Conservation (phyloP, 768 basidiomycete genomes). For the Crassisporium funariophilum region DNA sequence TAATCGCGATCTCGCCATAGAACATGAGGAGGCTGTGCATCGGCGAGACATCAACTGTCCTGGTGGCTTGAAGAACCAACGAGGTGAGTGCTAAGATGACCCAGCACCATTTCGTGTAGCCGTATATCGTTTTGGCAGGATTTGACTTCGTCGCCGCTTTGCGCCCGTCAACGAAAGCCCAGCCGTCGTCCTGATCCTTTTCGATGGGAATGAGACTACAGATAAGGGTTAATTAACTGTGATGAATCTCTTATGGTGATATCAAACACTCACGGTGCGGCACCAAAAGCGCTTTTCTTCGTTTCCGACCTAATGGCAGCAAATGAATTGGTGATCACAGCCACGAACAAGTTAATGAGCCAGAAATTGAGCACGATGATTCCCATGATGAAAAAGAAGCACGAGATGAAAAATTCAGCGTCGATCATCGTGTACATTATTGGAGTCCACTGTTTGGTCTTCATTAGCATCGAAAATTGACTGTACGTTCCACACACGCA, state of each 20-base stretch:
- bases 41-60: conserved; percentile 50
- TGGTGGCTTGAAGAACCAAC: conserved; percentile 71
- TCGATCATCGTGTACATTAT: conserved; percentile 91
- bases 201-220: conserved; percentile 37
- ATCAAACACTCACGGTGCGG: conserved; percentile 54
- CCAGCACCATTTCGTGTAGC: conserved; percentile 71
- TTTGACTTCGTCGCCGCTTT: conserved; percentile 43
- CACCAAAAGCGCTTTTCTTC: conserved; percentile 90
- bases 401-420: conserved; percentile 87
- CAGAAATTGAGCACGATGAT: conserved; percentile 91
- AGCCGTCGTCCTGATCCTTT: conserved; percentile 67
- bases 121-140: conserved; percentile 54
- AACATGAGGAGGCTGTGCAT: conserved; percentile 54
- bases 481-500: too few relatives aligned
- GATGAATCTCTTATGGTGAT: background rate
- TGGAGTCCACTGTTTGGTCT: conserved; percentile 71
- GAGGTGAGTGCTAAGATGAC: conserved; percentile 72
- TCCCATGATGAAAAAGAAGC: conserved; percentile 82
- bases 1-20: conserved; percentile 73
- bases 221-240: conserved; percentile 1
- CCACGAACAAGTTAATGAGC: conserved; percentile 92
- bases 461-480: too few relatives aligned
- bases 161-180: conserved; percentile 51
- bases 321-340: conserved; percentile 95
- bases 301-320: conserved; percentile 85